Evolutionary conservation across 495 filamentous ascomycete genomes (phyloP).

Genomic region (Patellaria atrata): DNA sequence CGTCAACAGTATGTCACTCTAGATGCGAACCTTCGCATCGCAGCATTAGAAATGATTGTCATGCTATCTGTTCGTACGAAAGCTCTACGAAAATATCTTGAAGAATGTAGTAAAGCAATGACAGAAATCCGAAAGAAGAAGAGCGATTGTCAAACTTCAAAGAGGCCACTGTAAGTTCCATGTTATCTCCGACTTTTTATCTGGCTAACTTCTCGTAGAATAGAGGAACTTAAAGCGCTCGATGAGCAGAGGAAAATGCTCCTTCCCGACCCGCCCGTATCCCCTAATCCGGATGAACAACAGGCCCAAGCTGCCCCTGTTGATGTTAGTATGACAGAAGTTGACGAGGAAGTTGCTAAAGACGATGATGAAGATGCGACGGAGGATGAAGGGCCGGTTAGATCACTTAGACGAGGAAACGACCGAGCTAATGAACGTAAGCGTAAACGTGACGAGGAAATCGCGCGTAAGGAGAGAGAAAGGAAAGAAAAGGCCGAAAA

Average conservation of each 20-base stretch:
- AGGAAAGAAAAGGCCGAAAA: slow-evolving; percentile 64
- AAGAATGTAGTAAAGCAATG: slow-evolving; percentile 82
- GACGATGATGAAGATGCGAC: slow-evolving; percentile 40
- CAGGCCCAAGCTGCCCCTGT: slow-evolving; percentile 50
- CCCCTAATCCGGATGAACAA: slow-evolving; percentile 45
- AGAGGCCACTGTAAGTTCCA: slow-evolving; percentile 63
- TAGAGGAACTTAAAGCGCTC: slow-evolving; percentile 69
- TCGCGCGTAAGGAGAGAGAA: slow-evolving; percentile 41
- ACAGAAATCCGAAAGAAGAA: slow-evolving; percentile 87
- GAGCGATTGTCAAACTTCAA: slow-evolving; percentile 73
- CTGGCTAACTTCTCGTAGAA: slow-evolving; percentile 30
- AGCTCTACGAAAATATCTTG: slow-evolving; percentile 72
- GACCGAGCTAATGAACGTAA: slow-evolving; percentile 57
- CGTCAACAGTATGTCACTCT: slow-evolving; percentile 53
- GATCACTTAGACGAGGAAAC: slow-evolving; percentile 40
- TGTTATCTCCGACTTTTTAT: slow-evolving; percentile 3
- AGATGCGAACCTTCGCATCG: slow-evolving; percentile 69
- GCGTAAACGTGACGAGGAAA: slow-evolving; percentile 57
- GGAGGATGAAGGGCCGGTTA: slow-evolving; percentile 9
- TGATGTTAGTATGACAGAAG: slow-evolving; percentile 28
- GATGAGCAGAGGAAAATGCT: slow-evolving; percentile 81
- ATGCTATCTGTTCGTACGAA: slow-evolving; percentile 78
- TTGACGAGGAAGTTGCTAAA: slow-evolving; percentile 34
- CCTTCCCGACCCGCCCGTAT: slow-evolving; percentile 53
- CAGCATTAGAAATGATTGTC: slow-evolving; percentile 71